A percentile compares a stretch with the other conserved stretches of the same genome.
These are phyloP conservation scores for Pezicula carpinea DNA, from an alignment of 2,329 filamentous ascomycete species.

Conservation along the genomic window DNA sequence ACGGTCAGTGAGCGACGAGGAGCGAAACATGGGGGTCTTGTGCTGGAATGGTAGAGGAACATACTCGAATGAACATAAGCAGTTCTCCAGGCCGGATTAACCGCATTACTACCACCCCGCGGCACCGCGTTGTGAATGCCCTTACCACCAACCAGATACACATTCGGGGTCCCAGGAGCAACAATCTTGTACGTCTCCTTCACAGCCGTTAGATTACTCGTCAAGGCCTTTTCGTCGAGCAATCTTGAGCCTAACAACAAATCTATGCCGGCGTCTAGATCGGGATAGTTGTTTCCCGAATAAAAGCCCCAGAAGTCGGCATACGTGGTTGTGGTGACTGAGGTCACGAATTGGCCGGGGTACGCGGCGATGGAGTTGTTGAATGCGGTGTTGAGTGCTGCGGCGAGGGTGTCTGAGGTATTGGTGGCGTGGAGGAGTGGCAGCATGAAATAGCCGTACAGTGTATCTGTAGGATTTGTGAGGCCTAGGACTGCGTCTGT, in stretches of 20 bases:
- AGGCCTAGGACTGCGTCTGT: conserved; percentile 22
- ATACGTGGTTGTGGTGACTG: conserved; percentile 6
- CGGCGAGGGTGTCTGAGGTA: conserved; percentile 23
- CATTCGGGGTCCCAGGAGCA: conserved; percentile 25
- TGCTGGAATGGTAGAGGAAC: conserved; percentile 14
- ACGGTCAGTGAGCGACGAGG: background rate
- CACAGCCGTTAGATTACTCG: conserved; percentile 29
- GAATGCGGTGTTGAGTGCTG: conserved; percentile 32
- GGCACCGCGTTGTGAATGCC: conserved; percentile 40
- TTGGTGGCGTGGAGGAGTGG: conserved; percentile 28
- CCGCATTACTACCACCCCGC: conserved; percentile 40
- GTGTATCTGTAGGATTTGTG: conserved; percentile 28
- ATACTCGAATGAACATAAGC: conserved; percentile 38
- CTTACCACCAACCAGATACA: conserved; percentile 39
- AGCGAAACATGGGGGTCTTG: too few relatives aligned
- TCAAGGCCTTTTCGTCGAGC: conserved; percentile 34
- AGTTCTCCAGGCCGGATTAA: conserved; percentile 47
- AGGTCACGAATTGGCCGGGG: conserved; percentile 18
- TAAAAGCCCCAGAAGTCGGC: conserved; percentile 19
- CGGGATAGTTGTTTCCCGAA: conserved; percentile 27
- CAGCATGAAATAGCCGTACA: conserved; percentile 31
- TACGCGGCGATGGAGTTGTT: conserved; percentile 32
- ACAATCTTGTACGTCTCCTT: conserved; percentile 34
- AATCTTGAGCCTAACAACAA: conserved; percentile 39
- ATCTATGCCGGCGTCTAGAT: conserved; percentile 35